A percentile compares a stretch with the other conserved stretches of the same genome.
Evolutionary conservation across 495 filamentous ascomycete species (phyloP).

Genomic region (Terfezia boudieri): DNA sequence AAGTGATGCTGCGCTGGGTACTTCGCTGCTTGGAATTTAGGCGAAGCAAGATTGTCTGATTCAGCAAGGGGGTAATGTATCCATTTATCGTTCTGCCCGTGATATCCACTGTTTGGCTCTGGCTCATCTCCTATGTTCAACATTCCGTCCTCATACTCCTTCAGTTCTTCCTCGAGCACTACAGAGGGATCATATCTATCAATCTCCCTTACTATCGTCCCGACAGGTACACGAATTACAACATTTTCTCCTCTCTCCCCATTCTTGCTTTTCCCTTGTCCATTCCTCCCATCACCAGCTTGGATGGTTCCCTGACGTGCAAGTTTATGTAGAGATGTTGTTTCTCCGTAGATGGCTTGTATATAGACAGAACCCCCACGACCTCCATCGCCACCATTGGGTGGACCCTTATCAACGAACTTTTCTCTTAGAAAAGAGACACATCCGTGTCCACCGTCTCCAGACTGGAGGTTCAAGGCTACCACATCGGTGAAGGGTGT

Average conservation of each 20-base stretch:
- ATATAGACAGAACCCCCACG: conserved; percentile 83
- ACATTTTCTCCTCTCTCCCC: conserved; percentile 71
- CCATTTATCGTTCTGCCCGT: conserved; percentile 43
- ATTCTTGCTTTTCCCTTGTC: conserved; percentile 58
- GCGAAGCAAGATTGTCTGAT: conserved; percentile 10
- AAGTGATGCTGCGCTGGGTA: conserved; percentile 16
- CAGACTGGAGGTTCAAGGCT: conserved; percentile 48
- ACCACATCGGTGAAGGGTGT: conserved; percentile 76
- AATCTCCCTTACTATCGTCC: conserved; percentile 71
- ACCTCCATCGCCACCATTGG: conserved; percentile 93
- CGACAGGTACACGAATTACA: conserved; percentile 73
- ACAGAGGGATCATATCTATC: conserved; percentile 51
- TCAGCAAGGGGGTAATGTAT: conserved; percentile 47
- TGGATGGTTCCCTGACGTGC: conserved; percentile 52
- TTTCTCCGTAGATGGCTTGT: conserved; percentile 66
- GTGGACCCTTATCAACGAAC: conserved; percentile 63
- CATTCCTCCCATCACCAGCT: conserved; percentile 61
- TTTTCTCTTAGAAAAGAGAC: conserved; percentile 83
- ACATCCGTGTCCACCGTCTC: conserved; percentile 71
- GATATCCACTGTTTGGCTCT: conserved; percentile 12
- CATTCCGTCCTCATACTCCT: conserved; percentile 18
- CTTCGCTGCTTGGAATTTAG: conserved; percentile 9
- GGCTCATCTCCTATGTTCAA: conserved; percentile 15
- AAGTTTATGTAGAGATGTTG: conserved; percentile 79
- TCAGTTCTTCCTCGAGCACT: conserved; percentile 23